Conservation (phyloP, 345 rosid genomes). For the Pistacia vera region DNA sequence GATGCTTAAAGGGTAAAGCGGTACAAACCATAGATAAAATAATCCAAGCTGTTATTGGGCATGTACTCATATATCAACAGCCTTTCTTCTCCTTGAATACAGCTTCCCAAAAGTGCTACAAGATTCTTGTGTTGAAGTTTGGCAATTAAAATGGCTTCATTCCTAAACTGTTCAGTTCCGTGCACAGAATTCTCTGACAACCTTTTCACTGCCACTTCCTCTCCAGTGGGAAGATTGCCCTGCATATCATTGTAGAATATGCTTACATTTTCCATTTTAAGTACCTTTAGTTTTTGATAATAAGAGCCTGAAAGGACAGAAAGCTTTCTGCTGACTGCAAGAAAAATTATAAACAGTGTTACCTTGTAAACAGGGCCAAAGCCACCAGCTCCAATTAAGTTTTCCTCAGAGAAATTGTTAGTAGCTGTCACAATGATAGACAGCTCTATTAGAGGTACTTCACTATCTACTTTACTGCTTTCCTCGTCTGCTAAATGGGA, state of each 20-base stretch:
- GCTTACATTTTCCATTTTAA: too few relatives aligned
- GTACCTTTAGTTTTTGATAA: too few relatives aligned
- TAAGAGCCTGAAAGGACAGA: background rate
- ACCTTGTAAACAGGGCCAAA: slow-evolving; percentile 41
- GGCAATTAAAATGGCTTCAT: slow-evolving; percentile 34
- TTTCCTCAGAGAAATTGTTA: slow-evolving; percentile 27
- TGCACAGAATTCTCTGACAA: slow-evolving; percentile 38
- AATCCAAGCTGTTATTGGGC: slow-evolving; percentile 14
- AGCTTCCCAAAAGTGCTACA: slow-evolving; percentile 8
- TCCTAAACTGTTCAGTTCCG: slow-evolving; percentile 40
- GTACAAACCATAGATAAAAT: slow-evolving; percentile 1
- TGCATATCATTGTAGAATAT: background rate
- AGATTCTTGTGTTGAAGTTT: slow-evolving; percentile 17
- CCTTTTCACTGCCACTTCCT: slow-evolving; percentile 45
- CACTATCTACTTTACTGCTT: slow-evolving; percentile 12
- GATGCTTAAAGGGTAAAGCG: background rate
- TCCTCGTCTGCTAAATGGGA: background rate
- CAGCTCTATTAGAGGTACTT: slow-evolving; percentile 31
- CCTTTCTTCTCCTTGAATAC: slow-evolving; percentile 11
- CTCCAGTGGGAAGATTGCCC: slow-evolving; percentile 30
- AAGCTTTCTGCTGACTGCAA: background rate
- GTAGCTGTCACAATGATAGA: slow-evolving; percentile 31
- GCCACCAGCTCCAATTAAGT: slow-evolving; percentile 44
- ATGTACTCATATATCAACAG: slow-evolving; percentile 10
- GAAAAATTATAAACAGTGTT: background rate